Evolutionary conservation across 1,139 yeast genomes (phyloP), one percentile per base, ranked within the genome.

Genomic region (Kurtzmaniella quercitrusa): DNA sequence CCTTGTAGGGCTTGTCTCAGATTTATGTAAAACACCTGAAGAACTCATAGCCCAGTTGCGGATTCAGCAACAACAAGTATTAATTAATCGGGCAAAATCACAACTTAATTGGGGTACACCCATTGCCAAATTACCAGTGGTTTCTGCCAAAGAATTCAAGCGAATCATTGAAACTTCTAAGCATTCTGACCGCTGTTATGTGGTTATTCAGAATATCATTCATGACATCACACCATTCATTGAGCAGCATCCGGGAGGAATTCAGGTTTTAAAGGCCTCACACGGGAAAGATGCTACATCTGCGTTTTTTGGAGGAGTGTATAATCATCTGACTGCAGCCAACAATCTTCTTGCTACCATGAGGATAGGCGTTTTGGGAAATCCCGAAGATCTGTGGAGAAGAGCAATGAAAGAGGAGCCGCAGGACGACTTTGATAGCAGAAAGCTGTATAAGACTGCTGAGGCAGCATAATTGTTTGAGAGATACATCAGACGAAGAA

Each of bases 331-430:
- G 55, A 81, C 85, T 19, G 89, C 91, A 0, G 89, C 89, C 0
- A 74, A 76, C 44, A 84, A 84, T 53, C 59, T 84, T 38, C 60
- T 84, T 47, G 88, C 89, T 1, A 84, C 89, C 0, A 83, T 84
- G 91, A 66, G 91, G 52, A 77, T 84, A 17, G 89, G 87, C 0
- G 80, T 79, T 16, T 61, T 82, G 36, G 88, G 89, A 3, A 77
- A 86, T 52, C 91, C 87, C 51, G 87, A 82, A 47, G 87, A 87
- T 52, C 88, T 87, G 16, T 89, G 96, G 97, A 76, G 75, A 48
- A 53, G 75, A 38, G 74, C 70, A 5, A 75, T 62, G 2, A 54
- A 57, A 20, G 77, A 72, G 49, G 53, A 49, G 26, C 23, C 37
- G 11, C 23, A 20, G 23, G 34, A 30, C n/a, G 34, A 16, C 16